Evolutionary conservation across 2,329 filamentous ascomycete species (phyloP), one percentile per base, ranked within the genome.

Genomic region (Xylariaceae sp.): DNA sequence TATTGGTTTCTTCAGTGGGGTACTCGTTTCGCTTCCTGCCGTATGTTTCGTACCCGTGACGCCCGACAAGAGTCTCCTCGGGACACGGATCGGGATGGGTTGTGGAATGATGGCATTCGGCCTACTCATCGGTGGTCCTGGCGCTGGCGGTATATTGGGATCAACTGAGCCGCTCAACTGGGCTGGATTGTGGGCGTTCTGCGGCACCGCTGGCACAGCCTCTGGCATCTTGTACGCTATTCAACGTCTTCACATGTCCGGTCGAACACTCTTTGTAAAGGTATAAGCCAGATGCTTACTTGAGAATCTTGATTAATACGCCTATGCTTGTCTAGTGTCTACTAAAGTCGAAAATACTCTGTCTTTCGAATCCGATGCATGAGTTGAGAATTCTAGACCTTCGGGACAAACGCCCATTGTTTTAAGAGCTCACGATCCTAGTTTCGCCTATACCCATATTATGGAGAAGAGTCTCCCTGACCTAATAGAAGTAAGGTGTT

Each of bases 1-100:
- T 5, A 54, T 73, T 38, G 73, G 72, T 15, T 72, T 74, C 58
- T 71, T 72, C 55, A 67, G 63, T 18, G 74, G 73, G 39, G 68
- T 70, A 38, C 66, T 75, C 58, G 66, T 74, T 41, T 63, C 70
- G 1, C 57, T 76, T 31, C 70, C 70, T 5, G 67, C 71, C 1
- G 65, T 71, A 1, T 62, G 65, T 40, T 68, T 76, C 44, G 64
- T 65, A 6, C 57, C 53, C 2, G 56, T 76, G 14, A 74, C 71
- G 0, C 47, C 57, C n/a, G 65, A 76, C 54, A 69, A 69, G 53
- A 57, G 61, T 15, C 69, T 65, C 48, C 60, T 76, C 11, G 74
- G 74, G 5, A 73, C 69, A 2, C 61, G 73, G 6, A 68, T 74
- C 14, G 72, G 73, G 1, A 62, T 64, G 63, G 66, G 63, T 1